Evolutionary conservation across 1,139 yeast genomes (phyloP), one percentile per base, ranked within the genome.

Genomic region (Diutina catenulata): DNA sequence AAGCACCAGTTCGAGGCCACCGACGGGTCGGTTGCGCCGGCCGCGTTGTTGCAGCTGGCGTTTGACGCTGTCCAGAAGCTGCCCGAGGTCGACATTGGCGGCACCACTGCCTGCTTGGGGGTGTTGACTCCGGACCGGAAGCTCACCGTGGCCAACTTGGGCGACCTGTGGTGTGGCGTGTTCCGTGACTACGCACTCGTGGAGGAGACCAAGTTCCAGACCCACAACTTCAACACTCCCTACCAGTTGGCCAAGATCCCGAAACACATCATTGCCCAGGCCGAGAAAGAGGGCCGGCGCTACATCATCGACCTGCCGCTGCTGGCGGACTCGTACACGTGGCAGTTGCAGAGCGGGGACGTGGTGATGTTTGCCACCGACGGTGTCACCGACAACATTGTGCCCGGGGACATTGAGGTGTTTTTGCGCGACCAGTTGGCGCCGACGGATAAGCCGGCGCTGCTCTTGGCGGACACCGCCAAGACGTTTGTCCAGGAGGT

Each of bases 121-220:
- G 69, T 81, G 5, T 72, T 84, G 36, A 62, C 76, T 13, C 64
- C 76, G 1, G 66, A 62, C 22, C 55, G 69, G 14, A 56, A 57
- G 27, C 55, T 91, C 27, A 60, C 64, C 33, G 80, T 86, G 1
- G 81, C 93, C 3, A 91, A 88, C 50, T 60, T 91, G 40, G 98
- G 98, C 6, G 98, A 91, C 55, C 87, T 96, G 2, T 93, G 96
- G 80, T 84, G 87, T 57, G 88, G 94, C 20, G 74, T 88, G 8
- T 83, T 87, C 55, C 65, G 95, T 45, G 65, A 76, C 40, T 74
- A 71, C 46, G 63, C 72, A 47, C 63, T 87, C 35, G 65, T 81
- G 6, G 59, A 70, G 28, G 80, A 81, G 50, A 82, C 95, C 0
- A 67, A 67, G 42, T 79, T 82, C 46, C 96, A 87, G 61, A 78